A percentile compares a stretch with the other conserved stretches of the same genome.
These are phyloP conservation scores for Panicum virgatum DNA, from an alignment of 202 grass and related monocot genomes.

Conservation along the genomic window DNA sequence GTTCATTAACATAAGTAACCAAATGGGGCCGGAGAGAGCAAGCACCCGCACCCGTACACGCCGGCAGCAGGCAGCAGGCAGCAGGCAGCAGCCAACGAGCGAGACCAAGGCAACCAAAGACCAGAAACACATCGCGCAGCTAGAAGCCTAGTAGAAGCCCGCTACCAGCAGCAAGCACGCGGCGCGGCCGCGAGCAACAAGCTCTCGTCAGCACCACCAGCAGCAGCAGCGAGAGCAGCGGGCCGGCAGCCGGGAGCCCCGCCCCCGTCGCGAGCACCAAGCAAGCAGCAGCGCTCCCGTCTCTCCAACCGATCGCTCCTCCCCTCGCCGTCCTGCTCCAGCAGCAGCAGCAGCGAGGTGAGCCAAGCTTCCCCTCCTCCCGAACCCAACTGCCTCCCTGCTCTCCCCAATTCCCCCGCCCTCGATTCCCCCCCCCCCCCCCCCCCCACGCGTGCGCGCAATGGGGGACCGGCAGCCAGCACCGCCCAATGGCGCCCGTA, in stretches of 20 bases:
- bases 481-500: background rate
- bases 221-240: background rate
- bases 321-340: background rate
- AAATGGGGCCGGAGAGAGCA: background rate
- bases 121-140: background rate
- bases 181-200: background rate
- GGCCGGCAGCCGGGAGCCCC: background rate
- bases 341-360: background rate
- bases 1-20: too few relatives aligned
- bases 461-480: background rate
- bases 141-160: background rate
- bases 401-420: background rate
- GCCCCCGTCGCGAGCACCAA: background rate
- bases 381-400: background rate
- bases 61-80: too few relatives aligned
- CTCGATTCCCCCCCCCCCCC: too few relatives aligned
- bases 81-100: background rate
- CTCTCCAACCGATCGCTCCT: background rate
- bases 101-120: background rate
- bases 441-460: too few relatives aligned
- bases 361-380: background rate
- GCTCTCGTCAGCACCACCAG: background rate
- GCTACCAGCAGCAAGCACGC: background rate
- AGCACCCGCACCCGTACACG: background rate
- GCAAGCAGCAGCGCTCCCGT: background rate